Conservation (phyloP, 495 filamentous ascomycete genomes). For the Letharia columbiana region DNA sequence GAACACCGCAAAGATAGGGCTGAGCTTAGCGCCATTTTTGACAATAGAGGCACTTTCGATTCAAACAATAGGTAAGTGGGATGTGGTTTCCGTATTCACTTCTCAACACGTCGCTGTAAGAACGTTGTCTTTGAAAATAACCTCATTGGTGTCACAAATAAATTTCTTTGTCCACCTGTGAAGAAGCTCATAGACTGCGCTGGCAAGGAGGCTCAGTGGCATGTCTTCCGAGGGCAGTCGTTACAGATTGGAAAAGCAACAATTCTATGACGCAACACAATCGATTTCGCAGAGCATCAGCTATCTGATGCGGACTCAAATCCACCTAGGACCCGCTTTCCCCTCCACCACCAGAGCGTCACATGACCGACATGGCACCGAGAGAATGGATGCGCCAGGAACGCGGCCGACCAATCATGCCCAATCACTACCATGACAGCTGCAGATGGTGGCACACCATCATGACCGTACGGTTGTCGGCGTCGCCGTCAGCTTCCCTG, state of each 20-base stretch:
- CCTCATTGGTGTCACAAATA: not conserved
- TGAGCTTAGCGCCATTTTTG: constrained; percentile 10
- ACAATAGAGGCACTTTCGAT: not conserved
- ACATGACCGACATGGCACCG: constrained; percentile 23
- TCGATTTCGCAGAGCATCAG: not conserved
- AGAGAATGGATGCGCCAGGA: constrained; percentile 13
- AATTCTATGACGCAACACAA: not conserved
- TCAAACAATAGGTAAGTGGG: not conserved
- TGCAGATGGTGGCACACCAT: constrained; percentile 7
- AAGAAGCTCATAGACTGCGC: constrained; percentile 1
- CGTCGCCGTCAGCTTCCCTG: not conserved
- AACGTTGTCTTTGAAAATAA: not conserved
- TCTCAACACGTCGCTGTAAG: not conserved
- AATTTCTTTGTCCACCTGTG: not conserved
- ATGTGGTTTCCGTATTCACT: not conserved
- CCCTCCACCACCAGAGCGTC: constrained; percentile 8
- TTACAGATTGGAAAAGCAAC: not conserved
- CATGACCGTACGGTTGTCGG: not conserved
- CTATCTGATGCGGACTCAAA: not conserved
- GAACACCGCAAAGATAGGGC: constrained; percentile 8
- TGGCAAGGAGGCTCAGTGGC: not conserved
- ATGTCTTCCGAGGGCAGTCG: not conserved
- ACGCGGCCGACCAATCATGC: constrained; percentile 8
- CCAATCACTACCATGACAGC: constrained; percentile 5
- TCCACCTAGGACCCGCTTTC: not conserved